Percentiles rank a stretch among this genome's conserved stretches.
phyloP scores from a whole-genome alignment of 305 asterid species.

The Fraxinus angustifolia region DNA sequence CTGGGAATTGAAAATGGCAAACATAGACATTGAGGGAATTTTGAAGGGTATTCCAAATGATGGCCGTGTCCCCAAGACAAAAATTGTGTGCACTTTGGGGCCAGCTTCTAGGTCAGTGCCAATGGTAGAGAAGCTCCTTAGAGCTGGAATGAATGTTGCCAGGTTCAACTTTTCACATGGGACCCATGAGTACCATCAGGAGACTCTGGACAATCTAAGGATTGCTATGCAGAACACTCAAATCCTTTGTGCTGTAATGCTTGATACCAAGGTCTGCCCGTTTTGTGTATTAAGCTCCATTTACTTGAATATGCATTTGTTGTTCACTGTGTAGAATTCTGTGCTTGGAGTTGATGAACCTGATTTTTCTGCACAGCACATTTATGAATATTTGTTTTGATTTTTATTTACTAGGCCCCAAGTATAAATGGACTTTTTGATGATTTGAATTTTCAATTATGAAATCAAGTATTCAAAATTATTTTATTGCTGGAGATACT shows the following conservation, averaged over 20 bases:
- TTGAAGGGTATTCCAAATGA: slow-evolving; percentile 50
- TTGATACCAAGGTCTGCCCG: slow-evolving; percentile 81
- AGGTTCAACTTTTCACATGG: slow-evolving; percentile 89
- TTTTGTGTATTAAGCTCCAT: not conserved
- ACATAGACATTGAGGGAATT: slow-evolving; percentile 60
- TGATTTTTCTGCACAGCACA: not conserved
- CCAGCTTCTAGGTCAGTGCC: slow-evolving; percentile 65
- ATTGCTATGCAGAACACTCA: slow-evolving; percentile 68
- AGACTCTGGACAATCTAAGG: slow-evolving; percentile 60
- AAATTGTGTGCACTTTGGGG: slow-evolving; percentile 86
- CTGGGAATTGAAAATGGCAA: slow-evolving; percentile 41
- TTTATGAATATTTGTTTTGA: not conserved
- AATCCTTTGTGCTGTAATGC: slow-evolving; percentile 82
- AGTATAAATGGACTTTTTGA: not conserved
- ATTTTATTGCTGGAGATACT: not conserved
- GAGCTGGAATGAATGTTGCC: slow-evolving; percentile 87
- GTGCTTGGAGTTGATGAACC: not conserved
- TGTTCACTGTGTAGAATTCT: not conserved
- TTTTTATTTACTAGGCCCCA: not conserved
- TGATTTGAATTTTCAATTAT: not conserved
- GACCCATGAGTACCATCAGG: slow-evolving; percentile 80
- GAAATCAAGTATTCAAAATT: not conserved
- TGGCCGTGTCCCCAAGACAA: slow-evolving; percentile 69
- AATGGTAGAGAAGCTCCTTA: slow-evolving; percentile 73
- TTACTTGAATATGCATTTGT: not conserved